A percentile compares a stretch with the other conserved stretches of the same genome.
Evolutionary conservation across 2,329 filamentous ascomycete genomes (phyloP).

Genomic region (Calonectria leucothoes): DNA sequence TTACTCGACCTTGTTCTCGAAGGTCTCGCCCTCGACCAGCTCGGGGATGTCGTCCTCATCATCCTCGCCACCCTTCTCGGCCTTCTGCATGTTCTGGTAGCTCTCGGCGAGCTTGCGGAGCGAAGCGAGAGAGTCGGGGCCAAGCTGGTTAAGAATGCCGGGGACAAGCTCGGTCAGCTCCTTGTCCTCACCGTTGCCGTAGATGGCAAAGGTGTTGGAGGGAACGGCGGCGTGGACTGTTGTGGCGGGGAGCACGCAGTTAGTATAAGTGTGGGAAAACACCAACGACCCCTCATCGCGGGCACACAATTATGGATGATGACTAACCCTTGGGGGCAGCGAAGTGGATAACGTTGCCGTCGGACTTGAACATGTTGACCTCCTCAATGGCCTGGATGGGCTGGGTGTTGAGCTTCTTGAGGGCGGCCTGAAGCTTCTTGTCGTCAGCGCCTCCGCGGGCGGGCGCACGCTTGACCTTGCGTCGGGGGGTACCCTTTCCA

Average conservation of each 20-base stretch:
- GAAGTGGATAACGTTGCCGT: constrained; percentile 99
- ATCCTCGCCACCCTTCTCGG: constrained; percentile 82
- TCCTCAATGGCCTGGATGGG: constrained; percentile 99
- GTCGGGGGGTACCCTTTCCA: constrained; percentile 97
- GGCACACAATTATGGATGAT: constrained; percentile 26
- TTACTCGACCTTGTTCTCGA: constrained; percentile 98
- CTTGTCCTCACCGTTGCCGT: constrained; percentile 99
- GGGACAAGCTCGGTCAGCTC: constrained; percentile 99
- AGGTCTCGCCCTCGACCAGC: constrained; percentile 96
- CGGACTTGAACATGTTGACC: constrained; percentile 99
- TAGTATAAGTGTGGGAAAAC: constrained; percentile 26
- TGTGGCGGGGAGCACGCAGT: constrained; percentile 18
- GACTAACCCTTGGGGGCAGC: constrained; percentile 92
- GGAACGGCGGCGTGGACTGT: constrained; percentile 96
- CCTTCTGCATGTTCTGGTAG: constrained; percentile 99
- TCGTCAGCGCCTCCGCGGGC: constrained; percentile 94
- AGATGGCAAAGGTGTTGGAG: constrained; percentile 99
- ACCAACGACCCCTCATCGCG: constrained; percentile 27
- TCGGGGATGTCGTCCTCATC: constrained; percentile 98
- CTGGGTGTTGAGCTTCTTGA: constrained; percentile 99
- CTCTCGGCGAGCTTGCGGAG: constrained; percentile 98
- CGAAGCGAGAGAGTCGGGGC: constrained; percentile 96
- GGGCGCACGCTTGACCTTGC: constrained; percentile 98
- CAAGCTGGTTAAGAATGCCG: constrained; percentile 99
- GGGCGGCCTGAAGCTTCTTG: constrained; percentile 97